These are phyloP conservation scores for Breynia disticha DNA, from an alignment of 441 rosid species.

Conservation along the genomic window DNA sequence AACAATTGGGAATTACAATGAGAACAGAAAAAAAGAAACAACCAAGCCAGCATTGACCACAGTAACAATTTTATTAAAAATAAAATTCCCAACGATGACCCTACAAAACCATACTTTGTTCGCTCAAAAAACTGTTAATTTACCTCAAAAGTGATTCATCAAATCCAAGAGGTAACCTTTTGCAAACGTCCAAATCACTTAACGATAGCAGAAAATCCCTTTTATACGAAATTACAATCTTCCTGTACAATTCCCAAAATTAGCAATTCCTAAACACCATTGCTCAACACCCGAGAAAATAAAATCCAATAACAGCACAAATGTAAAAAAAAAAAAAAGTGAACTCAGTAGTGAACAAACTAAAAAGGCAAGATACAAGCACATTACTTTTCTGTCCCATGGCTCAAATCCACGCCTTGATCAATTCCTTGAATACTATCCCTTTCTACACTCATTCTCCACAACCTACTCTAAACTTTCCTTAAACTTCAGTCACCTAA, in stretches of 20 bases:
- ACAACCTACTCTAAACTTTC: constrained; percentile 3
- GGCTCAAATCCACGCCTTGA: constrained; percentile 26
- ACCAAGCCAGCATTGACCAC: neutral
- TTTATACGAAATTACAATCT: constrained; percentile 42
- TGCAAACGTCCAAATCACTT: constrained; percentile 65
- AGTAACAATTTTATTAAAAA: neutral
- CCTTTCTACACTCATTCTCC: constrained; percentile 54
- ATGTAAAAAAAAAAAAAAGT: neutral
- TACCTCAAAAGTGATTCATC: constrained; percentile 54
- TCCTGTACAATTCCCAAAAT: constrained; percentile 39
- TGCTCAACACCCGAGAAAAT: neutral
- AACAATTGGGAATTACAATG: constrained; percentile 11
- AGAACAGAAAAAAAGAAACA: neutral
- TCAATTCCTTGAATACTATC: constrained; percentile 33
- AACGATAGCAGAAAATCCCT: constrained; percentile 65
- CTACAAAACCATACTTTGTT: neutral
- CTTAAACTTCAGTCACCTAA: too few species aligned
- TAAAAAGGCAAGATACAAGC: constrained; percentile 8
- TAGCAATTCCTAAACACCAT: constrained; percentile 9
- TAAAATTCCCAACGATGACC: neutral
- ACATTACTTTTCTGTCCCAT: constrained; percentile 35
- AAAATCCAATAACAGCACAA: constrained; percentile 3
- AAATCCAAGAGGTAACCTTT: constrained; percentile 53
- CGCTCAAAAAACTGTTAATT: constrained; percentile 10
- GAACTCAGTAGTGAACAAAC: neutral